Base-by-base conservation (phyloP, 139 green algal genomes). In the Chlamydomonas sp. region DNA sequence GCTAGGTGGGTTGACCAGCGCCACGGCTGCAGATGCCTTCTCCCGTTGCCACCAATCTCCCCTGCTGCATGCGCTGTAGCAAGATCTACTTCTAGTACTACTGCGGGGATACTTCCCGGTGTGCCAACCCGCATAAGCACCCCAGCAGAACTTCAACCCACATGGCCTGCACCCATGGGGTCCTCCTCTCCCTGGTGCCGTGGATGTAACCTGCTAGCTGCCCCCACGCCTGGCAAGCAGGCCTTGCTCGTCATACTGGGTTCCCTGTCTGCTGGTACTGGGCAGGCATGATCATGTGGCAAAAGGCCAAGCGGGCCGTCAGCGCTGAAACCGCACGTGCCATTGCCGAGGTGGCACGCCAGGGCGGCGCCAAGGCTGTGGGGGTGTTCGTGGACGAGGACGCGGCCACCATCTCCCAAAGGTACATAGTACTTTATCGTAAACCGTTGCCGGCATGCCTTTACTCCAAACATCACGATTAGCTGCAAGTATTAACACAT, bases 261-360 rank as follows among this genome's bases (percentile, higher is more conserved):
- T 49, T 49, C 8, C 67, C 58, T 20, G 71, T 20, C 71, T 7
- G 31, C 31, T 31, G 6, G 6, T 71, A 71, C 31, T 14, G 3
- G 61, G 66, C 85, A 95, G 92, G 96, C 49, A 98, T 98, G 95
- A 98, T 98, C 60, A 94, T 98, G 92, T 98, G 96, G 96, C 96
- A 92, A 5, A 94, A 96, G 78, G 95, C 95, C 14, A 97, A 96
- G 88, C 94, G 96, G 5, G 90, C 92, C 31, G 93, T 98, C 9
- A 84, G 82, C 15, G 78, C 92, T 16, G 85, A 88, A 1, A 90
- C 89, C 3, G 96, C 96, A 16, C 71, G 68, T 5, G 49, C 85
- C 20, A 97, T 98, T 59, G 94, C 92, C 1, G 79, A 80, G 0
- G 92, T 88, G 64, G 96, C 93, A 1, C 83, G 80, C n/a, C 15